Evolutionary conservation across 768 basidiomycete genomes (phyloP).

Genomic region (Podaxis sp.): DNA sequence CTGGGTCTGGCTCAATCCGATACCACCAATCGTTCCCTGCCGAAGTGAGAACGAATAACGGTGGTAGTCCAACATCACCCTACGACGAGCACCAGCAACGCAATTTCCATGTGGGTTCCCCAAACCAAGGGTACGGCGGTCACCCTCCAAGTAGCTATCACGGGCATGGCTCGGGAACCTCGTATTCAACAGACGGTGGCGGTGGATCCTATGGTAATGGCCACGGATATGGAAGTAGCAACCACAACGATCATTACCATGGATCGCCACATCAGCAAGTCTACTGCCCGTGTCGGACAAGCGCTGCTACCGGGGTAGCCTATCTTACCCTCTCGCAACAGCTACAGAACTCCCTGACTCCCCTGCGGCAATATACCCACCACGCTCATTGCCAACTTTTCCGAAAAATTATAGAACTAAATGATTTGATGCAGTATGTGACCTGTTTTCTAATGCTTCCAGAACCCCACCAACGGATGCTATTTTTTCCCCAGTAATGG

Average conservation of each 20-base stretch:
- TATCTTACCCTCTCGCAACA: slow-evolving; percentile 64
- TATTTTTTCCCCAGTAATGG: slow-evolving; percentile 33
- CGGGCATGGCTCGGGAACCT: slow-evolving; percentile 23
- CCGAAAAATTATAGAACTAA: slow-evolving; percentile 59
- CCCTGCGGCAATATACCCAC: slow-evolving; percentile 60
- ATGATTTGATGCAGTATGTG: slow-evolving; percentile 66
- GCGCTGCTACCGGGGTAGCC: slow-evolving; percentile 54
- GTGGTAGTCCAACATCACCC: slow-evolving; percentile 11
- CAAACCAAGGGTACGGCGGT: slow-evolving; percentile 26
- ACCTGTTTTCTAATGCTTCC: slow-evolving; percentile 11
- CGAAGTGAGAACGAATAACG: slow-evolving; percentile 32
- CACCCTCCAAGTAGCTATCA: slow-evolving; percentile 19
- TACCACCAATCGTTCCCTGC: slow-evolving; percentile 46
- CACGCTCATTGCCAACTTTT: slow-evolving; percentile 57
- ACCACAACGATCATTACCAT: slow-evolving; percentile 35
- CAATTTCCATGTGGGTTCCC: slow-evolving; percentile 21
- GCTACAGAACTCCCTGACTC: slow-evolving; percentile 52
- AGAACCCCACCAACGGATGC: slow-evolving; percentile 5
- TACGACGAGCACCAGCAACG: slow-evolving; percentile 25
- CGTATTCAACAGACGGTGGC: slow-evolving; percentile 37
- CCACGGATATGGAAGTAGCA: slow-evolving; percentile 9
- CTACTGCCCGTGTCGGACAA: slow-evolving; percentile 63
- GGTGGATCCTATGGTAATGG: slow-evolving; percentile 33
- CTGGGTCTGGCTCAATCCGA: slow-evolving; percentile 37
- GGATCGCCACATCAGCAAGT: slow-evolving; percentile 31